phyloP scores from a whole-genome alignment of 371 early-diverging fungal genomes.

The Mucor indicus region DNA sequence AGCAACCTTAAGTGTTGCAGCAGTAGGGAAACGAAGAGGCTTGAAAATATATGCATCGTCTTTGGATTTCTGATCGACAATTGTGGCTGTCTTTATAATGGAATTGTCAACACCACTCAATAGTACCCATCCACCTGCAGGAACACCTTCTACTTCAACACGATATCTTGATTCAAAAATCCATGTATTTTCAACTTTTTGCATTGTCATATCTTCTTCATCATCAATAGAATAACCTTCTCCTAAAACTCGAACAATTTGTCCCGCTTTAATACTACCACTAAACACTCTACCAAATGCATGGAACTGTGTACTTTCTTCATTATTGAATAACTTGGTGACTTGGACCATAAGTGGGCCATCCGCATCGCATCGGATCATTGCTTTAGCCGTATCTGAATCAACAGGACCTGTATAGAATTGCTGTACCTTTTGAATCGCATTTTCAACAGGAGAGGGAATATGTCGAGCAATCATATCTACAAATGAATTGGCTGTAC shows the following conservation, averaged over 20 bases:
- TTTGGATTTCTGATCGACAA: conserved; percentile 59
- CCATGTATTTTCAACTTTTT: conserved; percentile 72
- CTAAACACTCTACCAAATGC: conserved; percentile 92
- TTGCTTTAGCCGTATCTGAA: conserved; percentile 60
- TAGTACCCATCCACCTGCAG: conserved; percentile 91
- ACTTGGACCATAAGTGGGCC: conserved; percentile 93
- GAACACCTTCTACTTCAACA: conserved; percentile 73
- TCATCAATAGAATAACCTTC: conserved; percentile 90
- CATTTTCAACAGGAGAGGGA: conserved; percentile 81
- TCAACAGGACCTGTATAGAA: conserved; percentile 80
- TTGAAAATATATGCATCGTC: conserved; percentile 83
- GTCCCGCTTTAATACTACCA: conserved; percentile 80
- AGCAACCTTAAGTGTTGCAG: conserved; percentile 89
- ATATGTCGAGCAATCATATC: conserved; percentile 85
- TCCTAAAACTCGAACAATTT: conserved; percentile 86
- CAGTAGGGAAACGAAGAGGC: conserved; percentile 81
- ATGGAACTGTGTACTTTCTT: conserved; percentile 80
- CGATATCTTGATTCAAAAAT: conserved; percentile 86
- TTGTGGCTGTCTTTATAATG: conserved; percentile 93
- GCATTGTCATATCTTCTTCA: conserved; percentile 92
- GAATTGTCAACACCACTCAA: conserved; percentile 88
- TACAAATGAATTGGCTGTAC: conserved; percentile 81
- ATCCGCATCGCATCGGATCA: conserved; percentile 82
- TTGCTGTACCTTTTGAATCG: conserved; percentile 61
- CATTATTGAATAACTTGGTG: conserved; percentile 86